Evolutionary conservation across 192 early-diverging fungal species (phyloP).

Genomic region (Backusella liffmaniae): DNA sequence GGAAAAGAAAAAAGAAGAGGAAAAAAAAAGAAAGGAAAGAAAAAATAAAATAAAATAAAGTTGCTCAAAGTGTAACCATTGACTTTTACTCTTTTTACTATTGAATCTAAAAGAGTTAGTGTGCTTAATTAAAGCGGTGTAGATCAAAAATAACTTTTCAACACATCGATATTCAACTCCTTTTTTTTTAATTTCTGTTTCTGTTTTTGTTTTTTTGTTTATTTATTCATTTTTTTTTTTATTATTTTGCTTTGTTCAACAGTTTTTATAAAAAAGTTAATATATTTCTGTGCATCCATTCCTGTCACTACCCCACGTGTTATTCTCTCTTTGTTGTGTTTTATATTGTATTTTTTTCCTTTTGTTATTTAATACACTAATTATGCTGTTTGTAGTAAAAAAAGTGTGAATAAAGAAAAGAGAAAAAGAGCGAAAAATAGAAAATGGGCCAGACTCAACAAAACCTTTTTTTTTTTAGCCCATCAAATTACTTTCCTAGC

Average conservation of each 20-base stretch:
- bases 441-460: not conserved
- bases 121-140: not conserved
- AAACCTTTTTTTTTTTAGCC: not conserved
- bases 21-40: not conserved
- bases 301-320: not conserved
- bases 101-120: not conserved
- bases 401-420: not conserved
- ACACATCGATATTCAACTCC: not conserved
- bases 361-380: not conserved
- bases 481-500: not conserved
- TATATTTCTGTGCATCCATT: slow-evolving; percentile 3
- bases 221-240: not conserved
- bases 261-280: not conserved
- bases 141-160: not conserved
- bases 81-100: not conserved
- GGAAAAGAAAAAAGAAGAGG: not conserved
- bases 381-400: not conserved
- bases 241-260: not conserved
- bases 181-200: not conserved
- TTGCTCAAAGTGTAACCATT: slow-evolving; percentile 1
- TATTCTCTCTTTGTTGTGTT: not conserved
- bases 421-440: not conserved
- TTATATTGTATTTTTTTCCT: not conserved
- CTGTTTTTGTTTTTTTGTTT: not conserved
- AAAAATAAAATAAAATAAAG: not conserved